Conservation (phyloP, 345 rosid genomes). For the Brassica nigra region DNA sequence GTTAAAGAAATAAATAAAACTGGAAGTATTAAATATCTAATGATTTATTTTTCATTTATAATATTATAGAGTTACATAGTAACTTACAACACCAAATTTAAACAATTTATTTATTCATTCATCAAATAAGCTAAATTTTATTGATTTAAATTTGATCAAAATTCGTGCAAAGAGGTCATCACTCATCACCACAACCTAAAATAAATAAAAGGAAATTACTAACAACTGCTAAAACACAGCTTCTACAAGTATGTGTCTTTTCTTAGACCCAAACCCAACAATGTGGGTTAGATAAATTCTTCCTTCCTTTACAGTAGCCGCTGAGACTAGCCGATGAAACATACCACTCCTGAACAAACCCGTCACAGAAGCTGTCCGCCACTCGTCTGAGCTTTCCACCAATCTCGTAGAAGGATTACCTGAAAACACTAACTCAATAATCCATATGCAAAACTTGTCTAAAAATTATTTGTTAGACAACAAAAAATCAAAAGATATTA, state of each 20-base stretch:
- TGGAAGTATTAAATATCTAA: too few species aligned
- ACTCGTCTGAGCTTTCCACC: constrained; percentile 79
- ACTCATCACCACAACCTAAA: background rate
- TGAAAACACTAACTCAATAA: background rate
- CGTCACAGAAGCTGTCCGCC: constrained; percentile 73
- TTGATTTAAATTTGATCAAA: background rate
- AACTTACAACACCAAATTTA: too few species aligned
- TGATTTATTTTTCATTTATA: too few species aligned
- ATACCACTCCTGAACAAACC: constrained; percentile 67
- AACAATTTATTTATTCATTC: too few species aligned
- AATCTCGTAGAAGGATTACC: constrained; percentile 73
- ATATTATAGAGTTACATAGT: too few species aligned
- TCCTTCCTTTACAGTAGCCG: constrained; percentile 86
- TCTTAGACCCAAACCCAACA: constrained; percentile 79
- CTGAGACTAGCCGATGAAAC: constrained; percentile 67
- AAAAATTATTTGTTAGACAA: background rate
- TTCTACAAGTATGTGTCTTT: constrained; percentile 79
- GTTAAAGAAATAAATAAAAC: too few species aligned
- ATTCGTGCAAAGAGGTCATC: background rate
- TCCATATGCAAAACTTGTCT: background rate
- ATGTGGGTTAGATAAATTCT: constrained; percentile 72
- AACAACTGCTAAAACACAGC: constrained; percentile 51
- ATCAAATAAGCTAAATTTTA: background rate
- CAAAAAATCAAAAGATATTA: background rate
- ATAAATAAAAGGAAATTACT: background rate